phyloP scores from a whole-genome alignment of 305 asterid genomes.

The Petunia hybrid region DNA sequence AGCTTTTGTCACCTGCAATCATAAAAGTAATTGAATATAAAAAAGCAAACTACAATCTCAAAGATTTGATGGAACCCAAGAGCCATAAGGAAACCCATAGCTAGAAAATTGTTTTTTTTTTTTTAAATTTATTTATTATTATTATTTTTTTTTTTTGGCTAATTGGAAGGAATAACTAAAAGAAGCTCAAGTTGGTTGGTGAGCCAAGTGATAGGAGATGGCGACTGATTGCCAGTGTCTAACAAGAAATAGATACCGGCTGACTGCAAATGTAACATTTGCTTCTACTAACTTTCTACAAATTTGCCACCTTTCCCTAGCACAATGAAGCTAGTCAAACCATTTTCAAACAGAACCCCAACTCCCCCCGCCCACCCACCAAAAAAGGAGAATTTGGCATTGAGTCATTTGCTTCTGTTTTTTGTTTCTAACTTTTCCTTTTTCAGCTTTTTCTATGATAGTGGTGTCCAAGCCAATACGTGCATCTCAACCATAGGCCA shows the following conservation, averaged over 20 bases:
- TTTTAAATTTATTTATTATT: no score
- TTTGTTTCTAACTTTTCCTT: not conserved
- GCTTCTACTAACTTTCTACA: not conserved
- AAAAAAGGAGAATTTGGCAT: not conserved
- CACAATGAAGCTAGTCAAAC: not conserved
- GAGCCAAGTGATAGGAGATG: not conserved
- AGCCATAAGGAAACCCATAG: not conserved
- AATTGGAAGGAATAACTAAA: not conserved
- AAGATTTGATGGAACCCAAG: slow-evolving; percentile 23
- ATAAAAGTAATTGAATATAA: slow-evolving; percentile 6
- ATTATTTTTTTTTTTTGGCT: not conserved
- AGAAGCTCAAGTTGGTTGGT: not conserved
- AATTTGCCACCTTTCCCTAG: not conserved
- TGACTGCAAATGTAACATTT: slow-evolving; percentile 10
- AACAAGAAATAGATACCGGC: not conserved
- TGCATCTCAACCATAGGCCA: not conserved
- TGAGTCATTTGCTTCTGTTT: not conserved
- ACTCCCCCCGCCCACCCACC: no score
- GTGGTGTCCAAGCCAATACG: slow-evolving; percentile 1
- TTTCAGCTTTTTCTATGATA: not conserved
- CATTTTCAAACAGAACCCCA: not conserved
- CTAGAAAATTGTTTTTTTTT: not conserved
- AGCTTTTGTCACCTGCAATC: slow-evolving; percentile 25
- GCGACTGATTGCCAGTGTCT: not conserved
- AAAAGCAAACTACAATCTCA: slow-evolving; percentile 8